Evolutionary conservation across 208 protist genomes (phyloP), one percentile per base, ranked within the genome.

Genomic region (Acanthamoeba triangularis): DNA sequence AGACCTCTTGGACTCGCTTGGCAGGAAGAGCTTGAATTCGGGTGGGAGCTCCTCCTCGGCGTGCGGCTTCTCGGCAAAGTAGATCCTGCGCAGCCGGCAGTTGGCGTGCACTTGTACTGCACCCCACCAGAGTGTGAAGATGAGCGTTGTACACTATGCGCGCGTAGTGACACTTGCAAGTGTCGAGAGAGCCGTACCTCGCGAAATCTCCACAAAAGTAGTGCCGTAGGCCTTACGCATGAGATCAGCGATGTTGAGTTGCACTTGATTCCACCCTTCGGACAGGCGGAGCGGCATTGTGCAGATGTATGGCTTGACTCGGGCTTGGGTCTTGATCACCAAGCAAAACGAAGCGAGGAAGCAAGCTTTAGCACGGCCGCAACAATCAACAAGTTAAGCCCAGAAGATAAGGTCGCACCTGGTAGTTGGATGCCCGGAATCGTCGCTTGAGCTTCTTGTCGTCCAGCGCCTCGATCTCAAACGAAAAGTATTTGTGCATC

Each of bases 221-320:
- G 99, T 99, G 82, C 99, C 99, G 96, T 99, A 99, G n/a, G 99
- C 99, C 59, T 95, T 94, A 52, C 98, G 98, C 33, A 99, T 99
- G 96, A 99, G 99, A 96, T 99, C 99, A n/a, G 98, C 98, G 28
- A 99, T 98, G 97, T 99, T 99, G 97, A 99, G 99, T 97, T 99
- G 99, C 92, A 99, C 99, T 95, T 99, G 99, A 93, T 99, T 99
- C 99, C 99, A 99, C 13, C 99, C 99, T 96, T 99, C 99, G 91
- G 99, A 99, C 0, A 99, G 98, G 16, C 99, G 98, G 99, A 99
- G 99, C 14, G 99, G 99, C 99, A 99, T 99, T 20, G 99, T 99
- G 98, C 99, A 99, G 92, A 99, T 99, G 96, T 99, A 99, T 10
- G 99, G 99, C 98, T 99, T 99, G 52, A 99, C 99, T 76, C 99